Percentiles rank a stretch among this genome's conserved stretches.
These are phyloP conservation scores for Ceratocystiopsis minuta DNA, from an alignment of 2,329 filamentous ascomycete genomes.

Conservation along the genomic window DNA sequence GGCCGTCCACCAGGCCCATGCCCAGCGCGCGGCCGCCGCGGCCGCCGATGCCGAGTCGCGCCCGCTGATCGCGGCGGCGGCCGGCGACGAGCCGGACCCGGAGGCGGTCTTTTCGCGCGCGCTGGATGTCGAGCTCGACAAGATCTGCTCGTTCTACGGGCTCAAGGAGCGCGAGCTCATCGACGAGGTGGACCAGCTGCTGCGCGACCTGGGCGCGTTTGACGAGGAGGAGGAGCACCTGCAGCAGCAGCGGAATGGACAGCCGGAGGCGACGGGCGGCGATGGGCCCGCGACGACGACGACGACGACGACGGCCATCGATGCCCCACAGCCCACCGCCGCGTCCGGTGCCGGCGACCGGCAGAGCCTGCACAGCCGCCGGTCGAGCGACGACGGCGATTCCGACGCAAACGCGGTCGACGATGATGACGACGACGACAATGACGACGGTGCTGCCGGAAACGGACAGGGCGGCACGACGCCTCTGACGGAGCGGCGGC, in stretches of 20 bases:
- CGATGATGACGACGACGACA: slow-evolving; percentile 38
- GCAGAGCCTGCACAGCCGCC: slow-evolving; percentile 24
- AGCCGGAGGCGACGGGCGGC: no score
- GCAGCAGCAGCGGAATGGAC: slow-evolving; percentile 1
- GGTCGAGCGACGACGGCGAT: slow-evolving; percentile 36
- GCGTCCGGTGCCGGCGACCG: slow-evolving; percentile 10
- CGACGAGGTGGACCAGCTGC: slow-evolving; percentile 59
- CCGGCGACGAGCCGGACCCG: slow-evolving; percentile 42
- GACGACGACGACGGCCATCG: not conserved
- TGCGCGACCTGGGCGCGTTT: slow-evolving; percentile 54
- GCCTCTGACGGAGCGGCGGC: slow-evolving; percentile 23
- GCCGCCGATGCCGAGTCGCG: slow-evolving; percentile 61
- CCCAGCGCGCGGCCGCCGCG: slow-evolving; percentile 35
- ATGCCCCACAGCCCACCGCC: slow-evolving; percentile 10
- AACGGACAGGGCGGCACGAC: slow-evolving; percentile 31
- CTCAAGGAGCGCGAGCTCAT: slow-evolving; percentile 79
- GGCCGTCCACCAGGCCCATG: slow-evolving; percentile 36
- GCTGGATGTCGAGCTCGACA: slow-evolving; percentile 79
- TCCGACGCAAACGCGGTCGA: slow-evolving; percentile 34
- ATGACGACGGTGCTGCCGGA: slow-evolving; percentile 43
- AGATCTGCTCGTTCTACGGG: slow-evolving; percentile 80
- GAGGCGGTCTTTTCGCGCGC: slow-evolving; percentile 68
- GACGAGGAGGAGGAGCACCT: slow-evolving; percentile 36
- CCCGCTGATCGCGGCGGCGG: slow-evolving; percentile 42
- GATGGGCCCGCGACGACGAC: no score